A percentile compares a stretch with the other conserved stretches of the same genome.
These are phyloP conservation scores for Cornus suecica DNA, from an alignment of 148 eudicot genomes.

Conservation along the genomic window DNA sequence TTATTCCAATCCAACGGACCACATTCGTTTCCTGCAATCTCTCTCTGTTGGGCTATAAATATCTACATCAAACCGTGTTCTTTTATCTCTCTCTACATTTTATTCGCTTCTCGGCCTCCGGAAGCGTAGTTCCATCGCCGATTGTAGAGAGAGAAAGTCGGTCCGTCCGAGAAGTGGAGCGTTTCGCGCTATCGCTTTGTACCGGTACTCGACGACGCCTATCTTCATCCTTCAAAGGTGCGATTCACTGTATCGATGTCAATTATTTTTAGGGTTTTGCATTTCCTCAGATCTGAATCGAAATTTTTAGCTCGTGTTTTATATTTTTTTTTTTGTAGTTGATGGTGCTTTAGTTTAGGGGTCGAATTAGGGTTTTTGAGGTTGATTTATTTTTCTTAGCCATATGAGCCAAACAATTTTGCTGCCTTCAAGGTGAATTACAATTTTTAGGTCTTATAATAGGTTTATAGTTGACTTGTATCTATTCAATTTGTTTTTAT, in stretches of 20 bases:
- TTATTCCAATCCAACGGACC: too few relatives aligned
- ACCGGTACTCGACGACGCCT: neutral
- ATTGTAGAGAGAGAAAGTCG: neutral
- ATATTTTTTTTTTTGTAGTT: neutral
- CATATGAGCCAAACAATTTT: neutral
- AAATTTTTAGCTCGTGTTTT: neutral
- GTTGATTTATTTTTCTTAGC: neutral
- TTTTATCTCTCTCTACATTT: neutral
- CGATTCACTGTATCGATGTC: neutral
- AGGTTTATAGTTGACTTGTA: neutral
- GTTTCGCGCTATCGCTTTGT: neutral
- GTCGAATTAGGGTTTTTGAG: constrained; percentile 14
- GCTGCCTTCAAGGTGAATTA: neutral
- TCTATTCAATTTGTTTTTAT: neutral
- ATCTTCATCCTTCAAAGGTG: constrained; percentile 7
- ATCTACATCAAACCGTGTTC: neutral
- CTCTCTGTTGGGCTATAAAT: neutral
- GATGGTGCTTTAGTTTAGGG: neutral
- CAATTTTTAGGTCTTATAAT: neutral
- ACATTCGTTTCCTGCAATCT: too few relatives aligned
- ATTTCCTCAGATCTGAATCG: neutral
- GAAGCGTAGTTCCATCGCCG: neutral
- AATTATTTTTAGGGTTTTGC: constrained; percentile 1
- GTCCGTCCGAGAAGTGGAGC: neutral
- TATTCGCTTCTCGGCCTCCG: neutral